Conservation (phyloP, 148 eudicot genomes). For the Heliosperma pusillum region DNA sequence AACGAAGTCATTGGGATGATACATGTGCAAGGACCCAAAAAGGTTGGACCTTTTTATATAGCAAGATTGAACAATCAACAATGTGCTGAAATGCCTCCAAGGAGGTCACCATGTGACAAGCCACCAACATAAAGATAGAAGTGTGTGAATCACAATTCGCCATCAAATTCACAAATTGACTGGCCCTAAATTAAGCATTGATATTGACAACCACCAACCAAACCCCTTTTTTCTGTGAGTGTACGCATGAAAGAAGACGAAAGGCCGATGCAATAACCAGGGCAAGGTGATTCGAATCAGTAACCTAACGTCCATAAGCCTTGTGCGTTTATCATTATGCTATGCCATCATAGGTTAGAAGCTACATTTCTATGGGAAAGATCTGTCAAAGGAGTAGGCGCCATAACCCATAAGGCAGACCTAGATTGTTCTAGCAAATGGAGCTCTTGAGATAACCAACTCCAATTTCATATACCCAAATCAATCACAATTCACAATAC, state of each 20-base stretch:
- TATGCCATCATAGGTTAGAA: not conserved
- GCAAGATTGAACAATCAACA: not conserved
- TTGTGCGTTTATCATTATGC: not conserved
- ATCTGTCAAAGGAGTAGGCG: not conserved
- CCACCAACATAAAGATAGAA: not conserved
- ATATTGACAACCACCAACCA: conserved; percentile 26
- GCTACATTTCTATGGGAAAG: conserved; percentile 5
- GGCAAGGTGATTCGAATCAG: too few species aligned
- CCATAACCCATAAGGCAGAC: not conserved
- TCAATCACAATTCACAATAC: conserved; percentile 11
- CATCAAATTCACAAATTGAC: conserved; percentile 5
- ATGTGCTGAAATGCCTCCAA: not conserved
- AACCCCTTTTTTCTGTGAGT: not conserved
- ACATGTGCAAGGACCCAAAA: not conserved
- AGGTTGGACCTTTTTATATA: not conserved
- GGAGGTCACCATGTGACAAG: conserved; percentile 20
- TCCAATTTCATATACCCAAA: conserved; percentile 2
- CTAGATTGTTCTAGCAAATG: not conserved
- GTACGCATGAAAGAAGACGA: not conserved
- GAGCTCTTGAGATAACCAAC: conserved; percentile 5
- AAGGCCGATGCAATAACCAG: too few species aligned
- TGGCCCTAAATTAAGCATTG: conserved; percentile 8
- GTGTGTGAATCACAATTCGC: conserved; percentile 7
- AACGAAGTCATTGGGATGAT: not conserved
- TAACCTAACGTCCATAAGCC: not conserved